These are phyloP conservation scores for Backusella sp. DNA, from an alignment of 192 early-diverging fungal species.

Conservation along the genomic window DNA sequence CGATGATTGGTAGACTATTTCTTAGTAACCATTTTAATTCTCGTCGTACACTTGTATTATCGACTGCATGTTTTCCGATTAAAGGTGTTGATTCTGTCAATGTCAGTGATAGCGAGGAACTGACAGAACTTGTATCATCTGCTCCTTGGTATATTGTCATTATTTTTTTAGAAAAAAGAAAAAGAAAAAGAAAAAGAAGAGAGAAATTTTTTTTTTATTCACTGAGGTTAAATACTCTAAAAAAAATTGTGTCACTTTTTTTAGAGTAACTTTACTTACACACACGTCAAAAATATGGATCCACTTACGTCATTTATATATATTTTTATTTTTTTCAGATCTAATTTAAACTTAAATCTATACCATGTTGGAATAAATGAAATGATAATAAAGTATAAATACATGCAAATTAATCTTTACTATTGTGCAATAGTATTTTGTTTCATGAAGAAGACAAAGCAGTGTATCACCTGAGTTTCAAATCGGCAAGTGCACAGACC, in stretches of 20 bases:
- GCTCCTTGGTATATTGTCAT: constrained; percentile 7
- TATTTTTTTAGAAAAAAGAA: background rate
- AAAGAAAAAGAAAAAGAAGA: background rate
- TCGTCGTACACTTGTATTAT: constrained; percentile 6
- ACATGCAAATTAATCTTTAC: background rate
- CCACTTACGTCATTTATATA: background rate
- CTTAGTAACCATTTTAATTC: constrained; percentile 33
- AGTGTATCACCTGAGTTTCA: constrained; percentile 4
- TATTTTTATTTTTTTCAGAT: background rate
- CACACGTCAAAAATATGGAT: background rate
- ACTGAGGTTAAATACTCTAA: background rate
- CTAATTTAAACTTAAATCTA: background rate
- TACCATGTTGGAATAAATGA: background rate
- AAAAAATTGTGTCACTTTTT: background rate
- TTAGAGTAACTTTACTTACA: background rate
- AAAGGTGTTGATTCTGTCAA: constrained; percentile 9
- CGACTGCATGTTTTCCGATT: background rate
- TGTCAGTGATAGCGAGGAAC: constrained; percentile 3
- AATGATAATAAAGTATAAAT: background rate
- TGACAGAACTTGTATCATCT: background rate
- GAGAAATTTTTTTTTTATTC: background rate
- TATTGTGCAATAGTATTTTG: constrained; percentile 4
- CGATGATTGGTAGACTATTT: constrained; percentile 39
- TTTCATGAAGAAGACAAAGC: background rate
- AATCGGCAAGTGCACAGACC: constrained; percentile 1